Base-by-base conservation (phyloP, 2,329 filamentous ascomycete species). In the Didymella exigua region DNA sequence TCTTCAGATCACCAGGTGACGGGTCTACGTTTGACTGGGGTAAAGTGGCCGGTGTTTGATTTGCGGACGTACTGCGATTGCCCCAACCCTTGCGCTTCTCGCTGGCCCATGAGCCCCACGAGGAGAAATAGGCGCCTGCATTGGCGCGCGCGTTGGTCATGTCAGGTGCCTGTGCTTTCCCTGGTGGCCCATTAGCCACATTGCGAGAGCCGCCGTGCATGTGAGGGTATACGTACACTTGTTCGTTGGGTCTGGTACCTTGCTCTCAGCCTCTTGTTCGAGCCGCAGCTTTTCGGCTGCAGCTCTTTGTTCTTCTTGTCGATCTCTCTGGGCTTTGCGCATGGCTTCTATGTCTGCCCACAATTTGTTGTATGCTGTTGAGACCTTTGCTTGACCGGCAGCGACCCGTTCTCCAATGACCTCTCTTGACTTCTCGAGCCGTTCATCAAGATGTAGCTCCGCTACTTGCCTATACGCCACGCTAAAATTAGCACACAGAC, bases 401-500 rank as follows among this genome's bases (percentile, higher is more conserved):
- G 90, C 89, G n/a, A 97, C 75, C 66, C 96, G 93, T 56, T 93
- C 88, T n/a, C 91, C 91, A 2, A 98, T 81, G 0, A 88, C 89
- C 73, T 98, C 95, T 49, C 87, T 85, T 8, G 92, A 90, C 56
- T 90, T 88, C 0, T 90, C 88, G 54, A 98, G 86, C 8, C 90
- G 86, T 72, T 98, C 95, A 72, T 99, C 95, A 2, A 98, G 83
- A 72, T 98, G 93, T 43, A 98, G 83, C 58, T 98, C 93, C 62
- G 93, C 89, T 44, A 99, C 90, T 76, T 98, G 95, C 62, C 70
- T 72, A 71, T 48, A 54, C 70, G 69, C 67, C 69, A 73, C 55
- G 71, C 69, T 42, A 73, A 46, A 41, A 74, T 74, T 64, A 74
- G 71, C 61, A 73, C 69, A 68, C 69, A 72, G 49, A 72, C 48